phyloP scores from a whole-genome alignment of 257 asterid genomes.

The Nicotiana tabacum region DNA sequence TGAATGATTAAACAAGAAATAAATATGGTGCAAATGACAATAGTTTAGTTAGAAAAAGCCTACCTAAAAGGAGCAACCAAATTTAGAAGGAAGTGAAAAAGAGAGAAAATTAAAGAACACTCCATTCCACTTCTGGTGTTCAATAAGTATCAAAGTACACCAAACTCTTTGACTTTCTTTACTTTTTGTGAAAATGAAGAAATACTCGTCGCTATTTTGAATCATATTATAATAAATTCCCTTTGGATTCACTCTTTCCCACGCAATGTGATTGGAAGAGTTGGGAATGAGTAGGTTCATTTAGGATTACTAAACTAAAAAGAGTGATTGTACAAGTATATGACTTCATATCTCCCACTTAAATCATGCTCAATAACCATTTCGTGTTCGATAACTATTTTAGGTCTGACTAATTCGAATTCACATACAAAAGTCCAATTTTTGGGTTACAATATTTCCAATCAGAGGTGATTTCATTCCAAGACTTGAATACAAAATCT shows the following conservation, averaged over 20 bases:
- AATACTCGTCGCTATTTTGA: slow-evolving; percentile 1
- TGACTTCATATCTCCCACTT: neutral
- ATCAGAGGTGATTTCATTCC: no score
- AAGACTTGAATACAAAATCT: no score
- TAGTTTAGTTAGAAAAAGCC: neutral
- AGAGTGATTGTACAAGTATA: neutral
- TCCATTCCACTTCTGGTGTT: neutral
- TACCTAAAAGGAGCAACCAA: slow-evolving; percentile 9
- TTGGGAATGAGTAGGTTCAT: neutral
- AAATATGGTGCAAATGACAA: neutral
- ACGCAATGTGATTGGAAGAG: slow-evolving; percentile 11
- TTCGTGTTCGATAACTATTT: no score
- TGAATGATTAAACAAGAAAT: neutral
- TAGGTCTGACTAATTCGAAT: no score
- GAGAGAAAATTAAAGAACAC: neutral
- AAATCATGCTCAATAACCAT: no score
- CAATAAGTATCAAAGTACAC: neutral
- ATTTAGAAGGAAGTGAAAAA: neutral
- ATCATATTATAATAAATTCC: neutral
- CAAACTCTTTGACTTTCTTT: neutral
- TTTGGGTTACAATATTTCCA: no score
- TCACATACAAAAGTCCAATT: no score
- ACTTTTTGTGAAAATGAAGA: slow-evolving; percentile 10
- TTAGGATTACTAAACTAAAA: neutral
- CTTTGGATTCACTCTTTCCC: slow-evolving; percentile 15